Conservation (phyloP, 2,329 filamentous ascomycete genomes). For the Camillea tinctor region DNA sequence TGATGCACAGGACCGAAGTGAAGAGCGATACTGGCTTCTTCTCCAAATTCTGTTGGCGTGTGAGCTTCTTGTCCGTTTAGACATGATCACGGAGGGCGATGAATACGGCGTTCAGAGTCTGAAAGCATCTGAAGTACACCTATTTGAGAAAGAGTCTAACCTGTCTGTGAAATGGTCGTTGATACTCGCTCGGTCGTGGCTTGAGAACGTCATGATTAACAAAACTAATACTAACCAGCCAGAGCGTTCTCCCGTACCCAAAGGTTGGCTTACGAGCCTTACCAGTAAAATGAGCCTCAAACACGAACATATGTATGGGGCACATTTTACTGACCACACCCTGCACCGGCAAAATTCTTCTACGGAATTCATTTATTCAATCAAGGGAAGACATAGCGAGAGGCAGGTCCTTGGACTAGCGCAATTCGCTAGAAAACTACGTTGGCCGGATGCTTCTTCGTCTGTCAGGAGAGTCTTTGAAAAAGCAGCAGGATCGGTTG, state of each 20-base stretch:
- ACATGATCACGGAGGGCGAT: constrained; percentile 61
- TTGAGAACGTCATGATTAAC: constrained; percentile 64
- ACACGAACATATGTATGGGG: constrained; percentile 34
- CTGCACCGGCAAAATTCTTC: constrained; percentile 35
- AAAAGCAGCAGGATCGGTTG: constrained; percentile 44
- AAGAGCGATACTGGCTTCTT: constrained; percentile 66
- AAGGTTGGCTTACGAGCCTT: constrained; percentile 57
- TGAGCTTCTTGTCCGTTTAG: constrained; percentile 63
- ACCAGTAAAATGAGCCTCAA: constrained; percentile 53
- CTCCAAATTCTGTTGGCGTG: constrained; percentile 64
- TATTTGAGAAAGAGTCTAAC: constrained; percentile 62
- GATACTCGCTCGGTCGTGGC: constrained; percentile 62
- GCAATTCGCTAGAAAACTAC: constrained; percentile 61
- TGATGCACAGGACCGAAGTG: constrained; percentile 50
- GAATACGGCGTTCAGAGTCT: constrained; percentile 53
- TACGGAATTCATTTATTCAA: constrained; percentile 43
- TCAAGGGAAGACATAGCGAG: constrained; percentile 54
- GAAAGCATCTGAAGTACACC: constrained; percentile 55
- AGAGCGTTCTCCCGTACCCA: constrained; percentile 33
- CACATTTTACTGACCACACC: constrained; percentile 37
- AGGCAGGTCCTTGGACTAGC: constrained; percentile 61
- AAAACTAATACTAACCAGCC: constrained; percentile 39
- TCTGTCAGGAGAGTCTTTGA: constrained; percentile 49
- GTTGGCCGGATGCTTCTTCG: constrained; percentile 60
- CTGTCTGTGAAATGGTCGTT: constrained; percentile 66